Evolutionary conservation across 2,329 filamentous ascomycete genomes (phyloP), one percentile per base, ranked within the genome.

Genomic region (Aspergillus floridensis): DNA sequence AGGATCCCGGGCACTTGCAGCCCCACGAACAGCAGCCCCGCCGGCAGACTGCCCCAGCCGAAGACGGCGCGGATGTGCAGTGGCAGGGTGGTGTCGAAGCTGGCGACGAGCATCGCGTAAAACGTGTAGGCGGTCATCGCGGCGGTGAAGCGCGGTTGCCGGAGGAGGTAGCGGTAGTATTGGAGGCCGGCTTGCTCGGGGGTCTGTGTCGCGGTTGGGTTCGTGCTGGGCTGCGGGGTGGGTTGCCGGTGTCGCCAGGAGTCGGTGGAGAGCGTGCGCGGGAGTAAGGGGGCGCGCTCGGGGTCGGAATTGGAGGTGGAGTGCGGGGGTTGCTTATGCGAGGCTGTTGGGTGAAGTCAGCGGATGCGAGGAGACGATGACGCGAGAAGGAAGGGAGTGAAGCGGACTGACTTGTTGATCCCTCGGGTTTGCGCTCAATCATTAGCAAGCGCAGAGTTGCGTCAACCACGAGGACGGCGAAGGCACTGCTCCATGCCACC

Each of bases 401-500:
- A 29, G 26, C 26, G 26, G 14, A 10, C 35, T 38, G 31, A 19
- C 21, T 5, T 19, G 5, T n/a, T 35, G 24, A 32, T 10, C 21
- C 19, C 29, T 32, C 7, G 24, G 29, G 38, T 19, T 16, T 21
- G 22, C 47, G 12, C 22, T 72, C 69, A 10, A 72, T 55, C 66
- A 73, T 70, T 3, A 71, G 2, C 0, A 70, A 5, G 19, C 70
- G 65, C 51, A 65, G 60, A 7, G 66, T 44, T n/a, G 71, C 56
- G 48, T 71, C 67, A 1, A 72, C 10, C 1, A 60, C 4, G 1
- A 73, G 57, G 3, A 70, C 21, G 0, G 35, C 53, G 2, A 70
- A 11, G 0, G 65, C 61, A n/a, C 61, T 51, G 2, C 48, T 50
- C 69, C 68, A 72, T 5, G 65, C 64, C 0, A 54, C 14, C 67